Evolutionary conservation across 352 stramenopile species (phyloP).

Genomic region (Phytophthora pisi): DNA sequence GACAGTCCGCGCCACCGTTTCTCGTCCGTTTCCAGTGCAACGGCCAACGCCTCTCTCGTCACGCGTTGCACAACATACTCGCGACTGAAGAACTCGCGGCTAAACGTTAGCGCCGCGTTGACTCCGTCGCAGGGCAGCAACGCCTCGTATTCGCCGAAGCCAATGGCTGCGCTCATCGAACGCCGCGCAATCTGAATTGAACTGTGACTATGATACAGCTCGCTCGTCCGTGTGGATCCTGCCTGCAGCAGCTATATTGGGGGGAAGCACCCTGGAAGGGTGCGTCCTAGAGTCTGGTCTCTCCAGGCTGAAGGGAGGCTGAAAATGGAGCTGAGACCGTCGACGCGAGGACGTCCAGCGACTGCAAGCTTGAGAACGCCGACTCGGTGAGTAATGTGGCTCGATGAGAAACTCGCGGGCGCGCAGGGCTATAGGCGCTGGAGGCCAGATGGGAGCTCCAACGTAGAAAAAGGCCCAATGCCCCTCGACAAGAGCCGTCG

Average conservation of each 20-base stretch:
- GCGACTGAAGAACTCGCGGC: slow-evolving; percentile 49
- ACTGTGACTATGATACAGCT: not conserved
- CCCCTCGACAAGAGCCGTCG: not conserved
- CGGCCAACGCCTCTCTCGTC: slow-evolving; percentile 11
- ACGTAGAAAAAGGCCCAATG: too few species aligned
- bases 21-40: slow-evolving; percentile 14
- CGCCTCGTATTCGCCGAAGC: slow-evolving; percentile 44
- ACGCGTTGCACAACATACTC: slow-evolving; percentile 48
- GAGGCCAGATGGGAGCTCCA: not conserved
- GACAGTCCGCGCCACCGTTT: slow-evolving; percentile 27
- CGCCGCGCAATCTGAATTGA: slow-evolving; percentile 16
- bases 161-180: slow-evolving; percentile 22
- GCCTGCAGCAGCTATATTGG: slow-evolving; percentile 6
- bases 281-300: slow-evolving; percentile 19
- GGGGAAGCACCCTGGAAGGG: not conserved
- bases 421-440: not conserved
- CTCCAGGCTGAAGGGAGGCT: not conserved
- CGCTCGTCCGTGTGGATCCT: not conserved
- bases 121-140: slow-evolving; percentile 24
- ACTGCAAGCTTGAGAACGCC: not conserved
- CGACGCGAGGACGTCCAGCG: not conserved
- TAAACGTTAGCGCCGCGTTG: slow-evolving; percentile 28
- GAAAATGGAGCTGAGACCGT: slow-evolving; percentile 17
- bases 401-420: not conserved
- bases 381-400: not conserved